These are phyloP conservation scores for Myxozyma mucilagina DNA, from an alignment of 805 yeast species.

Conservation along the genomic window DNA sequence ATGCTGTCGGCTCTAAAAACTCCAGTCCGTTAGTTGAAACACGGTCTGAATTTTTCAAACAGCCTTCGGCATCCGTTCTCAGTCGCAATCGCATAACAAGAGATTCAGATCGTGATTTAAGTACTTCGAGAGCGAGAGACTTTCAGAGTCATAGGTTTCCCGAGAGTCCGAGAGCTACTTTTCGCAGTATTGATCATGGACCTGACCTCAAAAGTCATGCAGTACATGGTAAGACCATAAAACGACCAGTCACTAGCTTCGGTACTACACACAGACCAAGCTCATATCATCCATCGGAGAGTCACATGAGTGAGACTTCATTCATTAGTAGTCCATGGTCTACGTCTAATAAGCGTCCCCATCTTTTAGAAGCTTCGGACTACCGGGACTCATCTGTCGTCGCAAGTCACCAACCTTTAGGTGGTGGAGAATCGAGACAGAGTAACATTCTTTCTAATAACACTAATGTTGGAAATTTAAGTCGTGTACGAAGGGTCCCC, in stretches of 20 bases:
- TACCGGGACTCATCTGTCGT: not conserved
- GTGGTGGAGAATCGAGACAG: not conserved
- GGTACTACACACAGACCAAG: not conserved
- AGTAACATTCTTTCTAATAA: not conserved
- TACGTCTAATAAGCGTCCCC: not conserved
- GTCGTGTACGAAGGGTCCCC: not conserved
- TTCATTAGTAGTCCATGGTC: not conserved
- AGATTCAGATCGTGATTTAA: not conserved
- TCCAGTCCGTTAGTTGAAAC: not conserved
- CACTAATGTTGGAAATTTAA: not conserved
- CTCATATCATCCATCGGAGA: not conserved
- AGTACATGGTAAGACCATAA: not conserved
- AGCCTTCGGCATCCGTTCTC: not conserved
- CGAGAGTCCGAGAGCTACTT: not conserved
- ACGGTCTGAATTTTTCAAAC: not conserved
- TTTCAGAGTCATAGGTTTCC: not conserved
- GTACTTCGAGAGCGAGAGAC: not conserved
- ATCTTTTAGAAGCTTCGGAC: not conserved
- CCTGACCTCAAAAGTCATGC: not conserved
- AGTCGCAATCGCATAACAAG: not conserved
- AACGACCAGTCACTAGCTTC: slow-evolving; percentile 1
- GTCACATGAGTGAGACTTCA: not conserved
- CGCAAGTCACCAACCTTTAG: not conserved
- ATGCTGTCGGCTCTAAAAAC: not conserved
- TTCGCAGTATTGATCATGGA: not conserved